Base-by-base conservation (phyloP, 768 basidiomycete genomes). In the Kwoniella heveanensis region DNA sequence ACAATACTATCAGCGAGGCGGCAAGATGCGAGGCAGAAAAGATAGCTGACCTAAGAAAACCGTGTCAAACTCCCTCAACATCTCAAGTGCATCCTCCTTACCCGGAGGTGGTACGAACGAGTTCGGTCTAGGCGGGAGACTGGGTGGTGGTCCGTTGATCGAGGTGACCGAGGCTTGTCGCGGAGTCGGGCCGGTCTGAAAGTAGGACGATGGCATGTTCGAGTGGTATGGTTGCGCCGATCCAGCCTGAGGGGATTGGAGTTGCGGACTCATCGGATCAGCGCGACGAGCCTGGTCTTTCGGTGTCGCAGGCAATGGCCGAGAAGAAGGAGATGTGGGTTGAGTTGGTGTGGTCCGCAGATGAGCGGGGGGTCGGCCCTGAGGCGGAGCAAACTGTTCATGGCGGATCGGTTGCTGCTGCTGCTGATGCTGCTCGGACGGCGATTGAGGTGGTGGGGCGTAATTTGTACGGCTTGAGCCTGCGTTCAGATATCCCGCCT, bases 11-110 rank as follows among this genome's bases (percentile, higher is more conserved):
- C 29, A 48, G 17, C 36, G 13, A 12, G 12, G 57, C 65, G 64
- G 64, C 65, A 48, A n/a, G n/a, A n/a, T n/a, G n/a, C n/a, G n/a
- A n/a, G n/a, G n/a, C n/a, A n/a, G n/a, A n/a, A n/a, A n/a, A n/a
- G n/a, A n/a, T n/a, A n/a, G n/a, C 68, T 55, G 47, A 73, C 71
- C 66, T 26, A 79, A 58, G 61, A 79, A 69, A 15, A 77, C 70
- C 15, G 71, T 77, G 27, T 77, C 73, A 49, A 62, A 79, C 21
- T 64, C 57, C 30, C 60, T 61, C 53, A 79, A 59, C 61, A 64
- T 67, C 39, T 74, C 71, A 7, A 76, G 46, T 13, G 78, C 68
- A 50, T 76, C 66, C 30, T 73, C 74, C n/a, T 60, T 60, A 12
- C 61, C 69, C 4, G 55, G 24, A 6, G 46, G 62, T 22, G 60